phyloP scores from a whole-genome alignment of 371 early-diverging fungal species.

The Rhizomucor pusillus region DNA sequence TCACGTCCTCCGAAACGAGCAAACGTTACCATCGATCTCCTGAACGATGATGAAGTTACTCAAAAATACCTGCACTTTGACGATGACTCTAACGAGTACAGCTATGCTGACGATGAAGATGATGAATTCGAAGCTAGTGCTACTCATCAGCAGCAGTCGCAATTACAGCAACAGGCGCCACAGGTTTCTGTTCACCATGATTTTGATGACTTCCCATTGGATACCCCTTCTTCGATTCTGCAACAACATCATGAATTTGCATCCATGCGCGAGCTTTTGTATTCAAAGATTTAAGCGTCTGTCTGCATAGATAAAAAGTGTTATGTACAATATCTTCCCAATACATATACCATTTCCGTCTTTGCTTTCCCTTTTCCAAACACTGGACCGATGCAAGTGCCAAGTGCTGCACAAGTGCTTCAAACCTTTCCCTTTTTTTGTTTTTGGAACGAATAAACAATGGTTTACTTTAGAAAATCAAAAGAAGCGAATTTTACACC shows the following conservation, averaged over 20 bases:
- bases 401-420: not conserved
- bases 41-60: constrained; percentile 24
- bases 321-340: not conserved
- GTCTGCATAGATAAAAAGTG: not conserved
- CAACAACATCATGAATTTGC: constrained; percentile 14
- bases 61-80: constrained; percentile 19
- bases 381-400: not conserved
- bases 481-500: too few relatives aligned
- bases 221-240: constrained; percentile 9
- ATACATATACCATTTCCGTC: constrained; percentile 3
- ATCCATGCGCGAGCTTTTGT: constrained; percentile 29
- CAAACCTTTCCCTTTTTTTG: not conserved
- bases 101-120: constrained; percentile 7
- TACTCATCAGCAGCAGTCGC: not conserved
- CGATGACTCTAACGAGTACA: constrained; percentile 5
- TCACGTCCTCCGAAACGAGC: constrained; percentile 4
- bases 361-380: constrained; percentile 1
- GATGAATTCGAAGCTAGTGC: constrained; percentile 2
- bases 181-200: constrained; percentile 1
- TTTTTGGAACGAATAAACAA: too few relatives aligned
- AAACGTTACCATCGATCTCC: constrained; percentile 21
- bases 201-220: constrained; percentile 2
- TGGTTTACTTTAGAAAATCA: too few relatives aligned
- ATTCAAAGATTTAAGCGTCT: constrained; percentile 8
- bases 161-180: not conserved